A percentile compares a stretch with the other conserved stretches of the same genome.
Conservation (phyloP, 805 yeast species). For the Candida pseudoglaebosa region DNA sequence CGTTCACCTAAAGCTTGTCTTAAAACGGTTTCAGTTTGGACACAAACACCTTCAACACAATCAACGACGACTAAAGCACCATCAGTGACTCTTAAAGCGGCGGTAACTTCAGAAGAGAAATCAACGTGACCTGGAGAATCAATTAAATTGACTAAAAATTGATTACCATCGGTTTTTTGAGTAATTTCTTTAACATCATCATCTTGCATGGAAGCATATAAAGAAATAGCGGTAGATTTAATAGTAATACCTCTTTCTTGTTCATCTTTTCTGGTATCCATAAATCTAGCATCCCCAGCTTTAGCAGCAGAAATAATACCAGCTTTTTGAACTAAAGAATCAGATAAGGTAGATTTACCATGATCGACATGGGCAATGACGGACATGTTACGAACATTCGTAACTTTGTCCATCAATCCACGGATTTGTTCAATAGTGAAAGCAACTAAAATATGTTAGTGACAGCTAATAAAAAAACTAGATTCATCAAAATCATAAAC, state of each 20-base stretch:
- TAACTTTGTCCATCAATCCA: constrained; percentile 98
- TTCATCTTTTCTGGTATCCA: constrained; percentile 99
- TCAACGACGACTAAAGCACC: constrained; percentile 99
- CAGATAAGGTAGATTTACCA: constrained; percentile 99
- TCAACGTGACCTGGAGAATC: constrained; percentile 99
- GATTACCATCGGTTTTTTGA: constrained; percentile 90
- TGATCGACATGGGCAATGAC: constrained; percentile 99
- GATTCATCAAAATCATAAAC: too few species aligned
- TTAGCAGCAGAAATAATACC: constrained; percentile 99
- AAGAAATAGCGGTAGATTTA: constrained; percentile 97
- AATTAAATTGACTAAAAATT: constrained; percentile 95
- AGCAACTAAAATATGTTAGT: constrained; percentile 41
- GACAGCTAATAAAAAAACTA: background rate
- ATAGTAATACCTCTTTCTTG: constrained; percentile 99
- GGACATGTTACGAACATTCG: constrained; percentile 99
- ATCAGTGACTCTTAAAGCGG: constrained; percentile 99
- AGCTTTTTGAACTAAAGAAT: constrained; percentile 97
- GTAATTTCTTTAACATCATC: constrained; percentile 85
- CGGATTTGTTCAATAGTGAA: constrained; percentile 81
- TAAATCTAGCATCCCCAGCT: constrained; percentile 99
- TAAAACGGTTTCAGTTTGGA: constrained; percentile 98
- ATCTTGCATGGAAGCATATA: constrained; percentile 82
- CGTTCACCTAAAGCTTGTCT: constrained; percentile 99
- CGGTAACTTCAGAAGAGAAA: constrained; percentile 99
- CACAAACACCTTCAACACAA: constrained; percentile 99